Conservation (phyloP, 805 yeast genomes). For the Candida chilensis region DNA sequence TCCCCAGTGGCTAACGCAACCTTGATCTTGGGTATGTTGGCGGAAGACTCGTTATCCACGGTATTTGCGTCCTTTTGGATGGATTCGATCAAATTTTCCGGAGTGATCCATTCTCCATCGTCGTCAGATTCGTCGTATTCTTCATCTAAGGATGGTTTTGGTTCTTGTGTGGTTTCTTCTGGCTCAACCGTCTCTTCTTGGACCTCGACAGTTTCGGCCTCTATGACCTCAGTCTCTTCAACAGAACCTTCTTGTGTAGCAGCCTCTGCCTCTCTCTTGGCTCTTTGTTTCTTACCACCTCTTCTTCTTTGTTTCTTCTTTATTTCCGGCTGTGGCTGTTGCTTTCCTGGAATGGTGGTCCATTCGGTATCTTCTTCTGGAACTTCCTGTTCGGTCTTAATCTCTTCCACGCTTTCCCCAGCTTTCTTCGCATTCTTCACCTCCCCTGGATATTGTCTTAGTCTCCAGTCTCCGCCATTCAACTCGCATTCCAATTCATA, state of each 20-base stretch:
- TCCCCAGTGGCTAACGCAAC: conserved; percentile 92
- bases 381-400: conserved; percentile 4
- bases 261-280: conserved; percentile 41
- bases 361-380: conserved; percentile 4
- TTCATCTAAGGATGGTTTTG: conserved; percentile 23
- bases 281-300: conserved; percentile 60
- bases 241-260: conserved; percentile 16
- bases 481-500: conserved; percentile 76
- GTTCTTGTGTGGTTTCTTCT: conserved; percentile 6
- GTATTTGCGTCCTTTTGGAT: conserved; percentile 51
- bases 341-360: conserved; percentile 2
- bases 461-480: conserved; percentile 59
- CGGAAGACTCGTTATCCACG: conserved; percentile 19
- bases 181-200: conserved; percentile 5
- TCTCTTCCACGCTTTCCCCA: conserved; percentile 6
- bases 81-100: conserved; percentile 69
- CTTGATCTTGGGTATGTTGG: conserved; percentile 30
- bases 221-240: conserved; percentile 5
- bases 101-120: conserved; percentile 86
- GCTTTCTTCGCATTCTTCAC: conserved; percentile 15
- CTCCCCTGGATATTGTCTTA: conserved; percentile 71
- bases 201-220: conserved; percentile 8
- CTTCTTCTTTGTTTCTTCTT: conserved; percentile 42
- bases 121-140: conserved; percentile 73
- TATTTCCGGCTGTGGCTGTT: conserved; percentile 3